phyloP scores from a whole-genome alignment of 2,329 filamentous ascomycete species.

The Aspergillus sp. region DNA sequence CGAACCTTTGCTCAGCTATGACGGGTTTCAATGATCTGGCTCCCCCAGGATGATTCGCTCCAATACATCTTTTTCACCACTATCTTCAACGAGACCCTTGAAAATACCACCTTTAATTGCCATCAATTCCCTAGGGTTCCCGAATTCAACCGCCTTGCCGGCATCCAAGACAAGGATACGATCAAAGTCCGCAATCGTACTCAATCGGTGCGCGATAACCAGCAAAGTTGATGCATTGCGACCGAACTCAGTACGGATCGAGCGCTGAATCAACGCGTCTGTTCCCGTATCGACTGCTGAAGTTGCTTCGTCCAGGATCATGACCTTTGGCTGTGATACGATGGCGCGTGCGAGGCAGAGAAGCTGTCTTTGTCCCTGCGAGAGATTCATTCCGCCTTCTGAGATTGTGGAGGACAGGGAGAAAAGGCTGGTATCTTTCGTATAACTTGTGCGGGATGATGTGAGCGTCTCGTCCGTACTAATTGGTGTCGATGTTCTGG shows the following conservation, averaged over 20 bases:
- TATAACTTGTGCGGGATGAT: constrained; percentile 1
- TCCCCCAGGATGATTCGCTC: constrained; percentile 12
- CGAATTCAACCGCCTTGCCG: constrained; percentile 60
- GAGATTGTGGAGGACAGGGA: constrained; percentile 56
- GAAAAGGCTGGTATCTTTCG: constrained; percentile 42
- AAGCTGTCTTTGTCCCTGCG: constrained; percentile 22
- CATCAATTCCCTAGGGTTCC: constrained; percentile 56
- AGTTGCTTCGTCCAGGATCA: constrained; percentile 74
- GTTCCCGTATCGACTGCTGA: constrained; percentile 71
- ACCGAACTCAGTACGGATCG: constrained; percentile 61
- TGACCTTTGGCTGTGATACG: constrained; percentile 62
- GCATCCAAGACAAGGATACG: constrained; percentile 63
- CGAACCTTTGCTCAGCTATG: too few relatives aligned
- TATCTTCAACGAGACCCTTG: constrained; percentile 45
- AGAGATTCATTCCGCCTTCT: constrained; percentile 59
- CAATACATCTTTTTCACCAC: constrained; percentile 17
- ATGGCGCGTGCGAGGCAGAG: constrained; percentile 39
- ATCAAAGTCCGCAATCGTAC: constrained; percentile 68
- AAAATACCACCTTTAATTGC: constrained; percentile 46
- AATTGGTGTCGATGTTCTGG: background rate
- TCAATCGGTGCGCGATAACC: constrained; percentile 46
- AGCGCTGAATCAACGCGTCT: constrained; percentile 64
- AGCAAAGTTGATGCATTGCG: constrained; percentile 54
- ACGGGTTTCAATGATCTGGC: background rate
- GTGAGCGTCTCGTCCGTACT: constrained; percentile 2